Base-by-base conservation (phyloP, 1,284 basidiomycete species). In the Nidula niveotomentosa region DNA sequence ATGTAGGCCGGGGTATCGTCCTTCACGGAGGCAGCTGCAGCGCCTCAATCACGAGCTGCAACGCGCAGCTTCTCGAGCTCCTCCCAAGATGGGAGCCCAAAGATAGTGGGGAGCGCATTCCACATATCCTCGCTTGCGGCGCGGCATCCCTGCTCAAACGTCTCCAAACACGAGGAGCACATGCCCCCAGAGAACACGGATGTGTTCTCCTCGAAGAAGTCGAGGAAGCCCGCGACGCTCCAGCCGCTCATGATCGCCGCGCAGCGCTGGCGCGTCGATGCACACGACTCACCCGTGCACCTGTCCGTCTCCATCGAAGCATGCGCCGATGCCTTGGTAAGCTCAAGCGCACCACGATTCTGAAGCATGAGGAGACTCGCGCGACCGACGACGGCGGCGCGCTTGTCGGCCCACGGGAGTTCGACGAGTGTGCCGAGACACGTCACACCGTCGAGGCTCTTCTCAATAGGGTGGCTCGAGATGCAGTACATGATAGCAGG, bases 401-500 rank as follows among this genome's bases (percentile, higher is more conserved):
- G 58, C 50, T 63, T 63, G 45, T 68, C 63, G 2, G 49, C 47
- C 58, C 57, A 57, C 1, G 47, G 23, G 13, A 66, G 46, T 30
- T 51, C 39, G 15, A 47, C 10, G 36, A 64, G 52, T 37, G 58
- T 52, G 23, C 44, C 35, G 23, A 17, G 15, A 65, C 68, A 72
- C 1, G 52, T 51, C 7, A 66, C 63, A 30, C 62, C 59, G 37
- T 71, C 67, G 13, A 70, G 60, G 1, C 65, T 69, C 53, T 71
- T 70, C 48, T 62, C 63, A 39, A 71, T 58, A 6, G 70, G 66
- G 53, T 71, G 70, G 51, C 62, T 69, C 58, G 65, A 63, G 36
- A 72, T 64, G 58, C 71, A 73, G 53, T 72, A 72, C 34, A 69
- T 58, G 44, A 70, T 65, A 8, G 62, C 49, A 2, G 72, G 71